phyloP scores from a whole-genome alignment of 805 yeast species.

The Pichia eremophila region DNA sequence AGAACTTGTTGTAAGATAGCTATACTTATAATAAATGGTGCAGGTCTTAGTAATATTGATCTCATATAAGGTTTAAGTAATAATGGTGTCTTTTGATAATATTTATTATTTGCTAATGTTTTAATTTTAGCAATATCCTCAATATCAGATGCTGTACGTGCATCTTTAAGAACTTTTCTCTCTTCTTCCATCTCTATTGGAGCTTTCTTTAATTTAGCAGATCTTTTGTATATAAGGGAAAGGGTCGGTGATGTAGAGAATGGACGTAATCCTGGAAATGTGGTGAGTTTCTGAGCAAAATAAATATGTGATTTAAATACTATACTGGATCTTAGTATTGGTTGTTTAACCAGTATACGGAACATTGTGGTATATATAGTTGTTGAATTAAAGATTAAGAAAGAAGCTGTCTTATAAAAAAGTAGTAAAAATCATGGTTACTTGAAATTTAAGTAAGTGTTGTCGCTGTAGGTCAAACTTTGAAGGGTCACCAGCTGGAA shows the following conservation, averaged over 20 bases:
- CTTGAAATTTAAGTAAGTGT: too few species aligned
- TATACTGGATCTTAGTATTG: neutral
- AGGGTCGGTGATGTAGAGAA: neutral
- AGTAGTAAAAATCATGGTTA: neutral
- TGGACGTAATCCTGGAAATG: neutral
- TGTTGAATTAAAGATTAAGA: too few species aligned
- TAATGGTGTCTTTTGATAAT: slow-evolving; percentile 23
- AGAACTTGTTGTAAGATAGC: slow-evolving; percentile 43
- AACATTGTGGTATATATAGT: neutral
- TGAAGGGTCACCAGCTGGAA: too few species aligned
- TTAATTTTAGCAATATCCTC: slow-evolving; percentile 17
- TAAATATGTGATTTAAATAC: too few species aligned
- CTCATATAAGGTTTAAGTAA: slow-evolving; percentile 26
- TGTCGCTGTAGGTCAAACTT: too few species aligned
- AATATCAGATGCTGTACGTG: slow-evolving; percentile 12
- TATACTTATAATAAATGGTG: slow-evolving; percentile 36
- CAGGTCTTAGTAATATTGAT: slow-evolving; percentile 23
- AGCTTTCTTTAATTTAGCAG: slow-evolving; percentile 8
- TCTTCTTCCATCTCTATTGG: slow-evolving; percentile 12
- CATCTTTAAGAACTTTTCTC: slow-evolving; percentile 6
- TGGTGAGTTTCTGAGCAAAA: too few species aligned
- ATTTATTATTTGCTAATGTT: slow-evolving; percentile 22
- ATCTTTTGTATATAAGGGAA: slow-evolving; percentile 15
- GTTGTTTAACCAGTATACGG: neutral
- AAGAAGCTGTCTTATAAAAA: neutral